Evolutionary conservation across 2,329 filamentous ascomycete species (phyloP).

Genomic region (Microcyclospora tardicrescens): DNA sequence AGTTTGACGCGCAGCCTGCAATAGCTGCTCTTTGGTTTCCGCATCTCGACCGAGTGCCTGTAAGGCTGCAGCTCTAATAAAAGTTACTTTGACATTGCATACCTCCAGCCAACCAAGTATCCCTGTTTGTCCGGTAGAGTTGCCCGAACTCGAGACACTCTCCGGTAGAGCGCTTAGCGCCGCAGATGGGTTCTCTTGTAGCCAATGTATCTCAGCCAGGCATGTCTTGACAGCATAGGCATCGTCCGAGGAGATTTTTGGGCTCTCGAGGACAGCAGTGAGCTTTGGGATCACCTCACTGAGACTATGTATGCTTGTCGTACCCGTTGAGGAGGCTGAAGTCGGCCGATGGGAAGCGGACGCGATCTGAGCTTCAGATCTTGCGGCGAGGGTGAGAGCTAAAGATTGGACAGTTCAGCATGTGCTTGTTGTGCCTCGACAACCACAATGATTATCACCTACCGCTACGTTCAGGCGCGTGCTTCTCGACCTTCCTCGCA

Average conservation of each 20-base stretch:
- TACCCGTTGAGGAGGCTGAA: constrained; percentile 27
- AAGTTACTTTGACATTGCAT: constrained; percentile 37
- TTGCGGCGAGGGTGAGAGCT: constrained; percentile 36
- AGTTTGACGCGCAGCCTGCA: constrained; percentile 10
- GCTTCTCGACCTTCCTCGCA: constrained; percentile 85
- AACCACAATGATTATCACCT: constrained; percentile 25
- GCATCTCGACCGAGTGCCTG: constrained; percentile 9
- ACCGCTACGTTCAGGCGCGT: constrained; percentile 79
- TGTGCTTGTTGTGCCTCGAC: background rate
- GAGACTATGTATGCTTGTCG: constrained; percentile 20
- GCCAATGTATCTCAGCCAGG: constrained; percentile 71
- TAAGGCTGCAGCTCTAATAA: constrained; percentile 17
- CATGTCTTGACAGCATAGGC: constrained; percentile 68
- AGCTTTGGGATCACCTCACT: constrained; percentile 29
- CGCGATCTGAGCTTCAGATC: constrained; percentile 35
- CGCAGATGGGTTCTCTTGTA: constrained; percentile 51
- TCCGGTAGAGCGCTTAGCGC: constrained; percentile 38
- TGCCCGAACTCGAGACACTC: background rate
- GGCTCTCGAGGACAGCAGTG: constrained; percentile 20
- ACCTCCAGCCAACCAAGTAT: constrained; percentile 61
- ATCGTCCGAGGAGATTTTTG: constrained; percentile 33
- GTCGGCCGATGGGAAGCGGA: constrained; percentile 30
- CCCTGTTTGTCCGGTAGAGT: constrained; percentile 29
- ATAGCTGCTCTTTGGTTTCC: constrained; percentile 10
- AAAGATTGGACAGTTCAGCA: constrained; percentile 3